Percentiles rank a stretch among this genome's conserved stretches.
Evolutionary conservation across 495 filamentous ascomycete species (phyloP).

Genomic region (Beverwykella pulmonaria): DNA sequence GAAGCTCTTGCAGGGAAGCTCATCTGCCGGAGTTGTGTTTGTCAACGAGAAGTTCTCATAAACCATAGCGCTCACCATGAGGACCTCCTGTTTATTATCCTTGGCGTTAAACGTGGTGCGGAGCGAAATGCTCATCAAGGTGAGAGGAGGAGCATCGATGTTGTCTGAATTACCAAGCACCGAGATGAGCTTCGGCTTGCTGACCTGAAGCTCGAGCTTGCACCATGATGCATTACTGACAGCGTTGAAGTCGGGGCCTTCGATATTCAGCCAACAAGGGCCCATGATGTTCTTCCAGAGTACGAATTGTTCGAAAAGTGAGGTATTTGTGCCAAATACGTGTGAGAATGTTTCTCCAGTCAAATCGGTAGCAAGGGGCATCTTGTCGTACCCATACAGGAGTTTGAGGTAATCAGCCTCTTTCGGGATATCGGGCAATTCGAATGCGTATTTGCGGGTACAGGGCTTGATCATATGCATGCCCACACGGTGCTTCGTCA

Average conservation of each 20-base stretch:
- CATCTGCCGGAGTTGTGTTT: slow-evolving; percentile 85
- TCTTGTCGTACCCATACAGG: slow-evolving; percentile 85
- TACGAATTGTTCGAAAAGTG: slow-evolving; percentile 96
- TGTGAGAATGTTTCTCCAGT: slow-evolving; percentile 90
- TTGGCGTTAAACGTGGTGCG: slow-evolving; percentile 86
- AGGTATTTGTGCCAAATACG: slow-evolving; percentile 91
- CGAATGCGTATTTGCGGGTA: slow-evolving; percentile 92
- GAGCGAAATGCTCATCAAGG: slow-evolving; percentile 90
- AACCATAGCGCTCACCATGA: slow-evolving; percentile 84
- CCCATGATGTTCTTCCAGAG: slow-evolving; percentile 98
- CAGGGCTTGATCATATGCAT: slow-evolving; percentile 93
- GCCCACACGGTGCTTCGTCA: slow-evolving; percentile 77
- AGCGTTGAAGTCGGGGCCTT: slow-evolving; percentile 76
- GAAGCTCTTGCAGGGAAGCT: slow-evolving; percentile 84
- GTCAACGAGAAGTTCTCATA: slow-evolving; percentile 87
- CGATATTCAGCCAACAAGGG: slow-evolving; percentile 92
- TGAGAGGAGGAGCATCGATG: slow-evolving; percentile 80
- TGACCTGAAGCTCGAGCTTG: slow-evolving; percentile 85
- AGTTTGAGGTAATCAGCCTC: slow-evolving; percentile 91
- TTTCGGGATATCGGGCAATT: slow-evolving; percentile 81
- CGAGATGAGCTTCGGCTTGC: slow-evolving; percentile 72
- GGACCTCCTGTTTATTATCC: slow-evolving; percentile 94
- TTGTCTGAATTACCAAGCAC: slow-evolving; percentile 73
- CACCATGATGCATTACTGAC: slow-evolving; percentile 96
- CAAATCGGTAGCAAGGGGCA: slow-evolving; percentile 67